Evolutionary conservation across 2,329 filamentous ascomycete genomes (phyloP), one percentile per base, ranked within the genome.

Genomic region (Pseudogymnoascus sp.): DNA sequence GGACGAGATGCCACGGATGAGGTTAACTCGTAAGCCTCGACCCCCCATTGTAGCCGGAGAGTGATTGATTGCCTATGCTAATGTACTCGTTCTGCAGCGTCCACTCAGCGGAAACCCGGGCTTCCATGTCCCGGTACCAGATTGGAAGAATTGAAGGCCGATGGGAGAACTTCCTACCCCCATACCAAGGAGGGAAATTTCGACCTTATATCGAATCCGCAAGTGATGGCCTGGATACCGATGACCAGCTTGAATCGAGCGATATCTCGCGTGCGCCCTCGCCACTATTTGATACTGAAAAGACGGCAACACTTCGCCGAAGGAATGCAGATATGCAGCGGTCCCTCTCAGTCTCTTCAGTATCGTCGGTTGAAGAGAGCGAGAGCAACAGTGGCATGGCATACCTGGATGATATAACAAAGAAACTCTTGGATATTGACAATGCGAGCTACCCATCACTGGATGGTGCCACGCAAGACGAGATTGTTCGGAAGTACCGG

Each of bases 1-100:
- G 92, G 92, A 66, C 86, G 89, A 76, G 92, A 96, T 84, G 93
- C 91, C 61, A 97, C 93, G 10, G 93, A 97, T 75, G 95, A 97
- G 77, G 87, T 97, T 66, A 91, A 88, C 75, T 90, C 88, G 91
- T 97, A 82, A 61, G 88, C 80, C 54, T 61, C 65, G 39, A 47
- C 54, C 18, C 40, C 36, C 57, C 57, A 63, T 34, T 65, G 60
- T 14, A 31, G 10, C 26, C 23, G 4, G 26, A 64, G 26, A 61
- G 11, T 62, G 23, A 66, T 70, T 26, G 70, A 57, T 60, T 62
- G 60, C 36, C 10, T 39, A 61, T 18, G 26, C 23, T 63, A 40
- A 39, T 37, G 66, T 59, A 21, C 40, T 10, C 29, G 11, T 62
- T 63, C 60, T 60, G 11, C 69, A 96, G 91, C 42, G 80, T 97